Evolutionary conservation across 2,329 filamentous ascomycete genomes (phyloP).

Genomic region (Didymella segeticola): DNA sequence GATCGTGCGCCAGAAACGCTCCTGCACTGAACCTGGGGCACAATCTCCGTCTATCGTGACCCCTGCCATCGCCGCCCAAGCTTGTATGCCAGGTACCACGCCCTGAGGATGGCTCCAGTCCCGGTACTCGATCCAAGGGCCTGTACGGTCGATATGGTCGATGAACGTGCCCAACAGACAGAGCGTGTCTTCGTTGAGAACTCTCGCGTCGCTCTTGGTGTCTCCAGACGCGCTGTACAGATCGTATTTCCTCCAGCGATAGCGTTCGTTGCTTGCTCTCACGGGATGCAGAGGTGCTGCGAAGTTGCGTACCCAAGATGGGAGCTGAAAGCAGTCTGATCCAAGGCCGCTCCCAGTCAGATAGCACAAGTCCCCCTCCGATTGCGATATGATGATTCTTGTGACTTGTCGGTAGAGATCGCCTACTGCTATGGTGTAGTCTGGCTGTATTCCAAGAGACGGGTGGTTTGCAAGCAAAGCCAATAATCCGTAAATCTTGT

Average conservation of each 20-base stretch:
- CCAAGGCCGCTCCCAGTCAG: constrained; percentile 1
- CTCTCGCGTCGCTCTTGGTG: neutral
- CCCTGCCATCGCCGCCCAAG: neutral
- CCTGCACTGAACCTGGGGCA: neutral
- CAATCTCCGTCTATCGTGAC: neutral
- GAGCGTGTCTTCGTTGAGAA: neutral
- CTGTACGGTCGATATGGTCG: neutral
- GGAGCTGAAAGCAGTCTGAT: neutral
- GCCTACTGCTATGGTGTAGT: neutral
- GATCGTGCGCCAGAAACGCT: constrained; percentile 3
- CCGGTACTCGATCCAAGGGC: neutral
- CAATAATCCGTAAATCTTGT: constrained; percentile 5
- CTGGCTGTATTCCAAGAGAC: neutral
- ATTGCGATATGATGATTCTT: neutral
- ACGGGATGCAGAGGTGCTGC: neutral
- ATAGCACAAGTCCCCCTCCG: neutral
- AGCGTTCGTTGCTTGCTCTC: neutral
- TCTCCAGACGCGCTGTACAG: neutral
- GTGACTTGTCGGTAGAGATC: neutral
- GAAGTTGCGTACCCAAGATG: constrained; percentile 6
- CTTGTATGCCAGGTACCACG: neutral
- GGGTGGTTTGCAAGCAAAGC: neutral
- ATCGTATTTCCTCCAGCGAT: neutral
- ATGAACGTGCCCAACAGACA: neutral
- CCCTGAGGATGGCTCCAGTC: neutral